Evolutionary conservation across 176 grass and related monocot species (phyloP).

Genomic region (Triticum timopheevii): DNA sequence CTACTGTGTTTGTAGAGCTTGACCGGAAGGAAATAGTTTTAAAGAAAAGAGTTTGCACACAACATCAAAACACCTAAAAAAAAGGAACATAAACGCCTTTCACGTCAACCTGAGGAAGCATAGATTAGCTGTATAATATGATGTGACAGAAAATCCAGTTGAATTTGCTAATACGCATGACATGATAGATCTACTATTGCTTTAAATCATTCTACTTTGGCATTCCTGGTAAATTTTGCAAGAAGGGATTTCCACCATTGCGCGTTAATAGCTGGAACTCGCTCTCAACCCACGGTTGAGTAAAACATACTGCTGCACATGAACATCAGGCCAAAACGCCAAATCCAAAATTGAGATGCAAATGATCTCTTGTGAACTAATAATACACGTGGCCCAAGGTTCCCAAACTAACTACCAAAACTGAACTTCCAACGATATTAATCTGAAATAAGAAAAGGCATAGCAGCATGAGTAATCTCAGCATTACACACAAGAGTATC

Average conservation of each 20-base stretch:
- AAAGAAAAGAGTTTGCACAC: slow-evolving; percentile 9
- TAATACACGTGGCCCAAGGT: not conserved
- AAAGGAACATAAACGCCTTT: not conserved
- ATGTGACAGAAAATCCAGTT: slow-evolving; percentile 39
- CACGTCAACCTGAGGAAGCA: slow-evolving; percentile 11
- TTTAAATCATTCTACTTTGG: slow-evolving; percentile 24
- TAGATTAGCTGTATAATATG: slow-evolving; percentile 33
- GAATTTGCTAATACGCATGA: slow-evolving; percentile 19
- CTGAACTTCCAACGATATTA: not conserved
- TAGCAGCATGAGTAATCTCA: not conserved
- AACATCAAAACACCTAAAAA: slow-evolving; percentile 19
- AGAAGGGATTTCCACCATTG: slow-evolving; percentile 9
- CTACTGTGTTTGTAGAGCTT: not conserved
- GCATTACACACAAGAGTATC: not conserved
- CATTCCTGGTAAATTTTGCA: slow-evolving; percentile 14
- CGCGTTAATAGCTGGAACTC: slow-evolving; percentile 13
- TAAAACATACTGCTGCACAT: slow-evolving; percentile 15
- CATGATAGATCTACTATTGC: slow-evolving; percentile 28
- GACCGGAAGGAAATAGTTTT: slow-evolving; percentile 12
- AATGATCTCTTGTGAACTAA: slow-evolving; percentile 10
- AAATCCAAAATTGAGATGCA: slow-evolving; percentile 20
- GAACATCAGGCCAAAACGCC: slow-evolving; percentile 4
- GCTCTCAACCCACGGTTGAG: slow-evolving; percentile 5
- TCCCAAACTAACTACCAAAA: not conserved
- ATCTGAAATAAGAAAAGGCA: not conserved